Evolutionary conservation across 345 rosid genomes (phyloP), one percentile per base, ranked within the genome.

Genomic region (Trapa incisa): DNA sequence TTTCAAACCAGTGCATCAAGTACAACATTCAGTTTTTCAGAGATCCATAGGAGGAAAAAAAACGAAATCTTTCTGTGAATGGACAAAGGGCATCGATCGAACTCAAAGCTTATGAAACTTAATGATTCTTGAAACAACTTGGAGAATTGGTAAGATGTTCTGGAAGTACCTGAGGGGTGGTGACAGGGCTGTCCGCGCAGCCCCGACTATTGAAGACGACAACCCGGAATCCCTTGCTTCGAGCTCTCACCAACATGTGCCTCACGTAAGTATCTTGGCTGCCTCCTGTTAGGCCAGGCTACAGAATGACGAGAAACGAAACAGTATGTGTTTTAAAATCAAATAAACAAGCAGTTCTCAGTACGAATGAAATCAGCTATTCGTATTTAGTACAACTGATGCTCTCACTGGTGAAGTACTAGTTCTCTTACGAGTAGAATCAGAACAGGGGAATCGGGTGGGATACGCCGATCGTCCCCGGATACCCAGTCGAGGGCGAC

Each of bases 241-340:
- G 72, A 3, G 98, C 96, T 78, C 77, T 78, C 61, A 79, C 39
- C 74, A 89, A 45, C 92, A 90, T 74, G 66, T 93, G 89, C 74
- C 89, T 87, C 14, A 90, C 97, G 66, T 90, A 93, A 11, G 97
- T 67, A 80, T 93, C 98, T 71, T 71, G 78, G 67, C 98, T 88
- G 33, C 97, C 98, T 70, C 96, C 97, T 0, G 96, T 88, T 66
- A 93, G 80, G 53, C 98, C 98, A 61, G 97, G 97, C 97, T 90
- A 80, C 73, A 69, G 29, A 0, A 22, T 22, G 68, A 61, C 14
- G 38, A 7, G 48, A 70, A 42, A 67, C 37, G 61, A 47, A 47
- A 12, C n/a, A 2, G 56, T 35, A 22, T 53, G 43, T 41, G 43
- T 37, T 0, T 68, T 47, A 39, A 36, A 64, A 37, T 64, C 33